Evolutionary conservation across 306 rosid genomes (phyloP).

Genomic region (Rubus parviflorus): DNA sequence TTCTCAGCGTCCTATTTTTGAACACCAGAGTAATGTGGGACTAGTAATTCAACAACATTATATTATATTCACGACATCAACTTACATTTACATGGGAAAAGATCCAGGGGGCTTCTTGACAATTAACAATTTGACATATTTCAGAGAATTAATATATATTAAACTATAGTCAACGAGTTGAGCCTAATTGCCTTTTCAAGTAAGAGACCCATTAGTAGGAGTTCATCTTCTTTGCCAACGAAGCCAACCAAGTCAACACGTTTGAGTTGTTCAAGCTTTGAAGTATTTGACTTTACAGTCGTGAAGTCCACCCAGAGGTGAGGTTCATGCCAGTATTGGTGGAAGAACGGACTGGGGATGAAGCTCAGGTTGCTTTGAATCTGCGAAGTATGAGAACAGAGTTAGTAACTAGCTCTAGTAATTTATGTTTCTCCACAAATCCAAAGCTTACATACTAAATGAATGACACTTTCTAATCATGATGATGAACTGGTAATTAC

Average conservation of each 20-base stretch:
- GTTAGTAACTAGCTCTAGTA: background rate
- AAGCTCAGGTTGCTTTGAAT: slow-evolving; percentile 15
- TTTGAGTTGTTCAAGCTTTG: slow-evolving; percentile 18
- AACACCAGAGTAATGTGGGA: too few relatives aligned
- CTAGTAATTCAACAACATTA: too few relatives aligned
- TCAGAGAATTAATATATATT: too few relatives aligned
- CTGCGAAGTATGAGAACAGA: slow-evolving; percentile 7
- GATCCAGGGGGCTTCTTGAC: too few relatives aligned
- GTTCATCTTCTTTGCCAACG: slow-evolving; percentile 13
- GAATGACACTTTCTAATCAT: background rate
- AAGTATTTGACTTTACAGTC: slow-evolving; percentile 15
- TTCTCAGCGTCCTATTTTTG: too few relatives aligned
- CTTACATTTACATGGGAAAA: too few relatives aligned
- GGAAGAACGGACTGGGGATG: slow-evolving; percentile 8
- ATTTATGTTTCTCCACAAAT: too few relatives aligned
- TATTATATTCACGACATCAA: too few relatives aligned
- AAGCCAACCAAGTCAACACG: slow-evolving; percentile 15
- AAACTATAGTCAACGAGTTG: slow-evolving; percentile 1
- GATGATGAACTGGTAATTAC: background rate
- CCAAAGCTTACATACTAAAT: background rate
- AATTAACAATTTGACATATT: too few relatives aligned
- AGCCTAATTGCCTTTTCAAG: slow-evolving; percentile 22
- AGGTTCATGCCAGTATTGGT: slow-evolving; percentile 33
- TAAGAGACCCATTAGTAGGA: slow-evolving; percentile 15
- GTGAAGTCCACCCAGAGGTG: slow-evolving; percentile 34